Evolutionary conservation across 2,329 filamentous ascomycete species (phyloP).

Genomic region (Apiospora rasikravindrae): DNA sequence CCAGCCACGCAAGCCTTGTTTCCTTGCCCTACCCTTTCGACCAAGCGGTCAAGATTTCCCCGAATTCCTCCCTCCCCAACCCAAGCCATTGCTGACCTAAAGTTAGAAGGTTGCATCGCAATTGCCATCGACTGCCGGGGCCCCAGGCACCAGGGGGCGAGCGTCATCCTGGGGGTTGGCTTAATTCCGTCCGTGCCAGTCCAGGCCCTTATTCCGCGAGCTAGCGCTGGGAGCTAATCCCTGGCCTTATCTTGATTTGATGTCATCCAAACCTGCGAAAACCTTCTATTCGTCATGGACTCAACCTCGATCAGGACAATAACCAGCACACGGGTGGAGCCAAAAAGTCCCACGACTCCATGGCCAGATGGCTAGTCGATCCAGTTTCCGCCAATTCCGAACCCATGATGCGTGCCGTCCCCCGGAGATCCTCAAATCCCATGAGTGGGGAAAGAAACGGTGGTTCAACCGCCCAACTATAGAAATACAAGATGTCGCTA

Average conservation of each 20-base stretch:
- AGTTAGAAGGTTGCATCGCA: neutral
- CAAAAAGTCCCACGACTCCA: neutral
- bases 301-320: neutral
- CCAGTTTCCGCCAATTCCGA: neutral
- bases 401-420: neutral
- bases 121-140: neutral
- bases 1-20: too few relatives aligned
- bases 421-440: neutral
- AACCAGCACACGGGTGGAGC: neutral
- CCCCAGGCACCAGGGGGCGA: neutral
- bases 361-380: neutral
- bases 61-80: neutral
- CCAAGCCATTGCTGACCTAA: neutral
- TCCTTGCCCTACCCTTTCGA: too few relatives aligned
- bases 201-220: slow-evolving; percentile 1
- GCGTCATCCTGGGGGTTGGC: neutral
- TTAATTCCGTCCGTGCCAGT: neutral
- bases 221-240: neutral
- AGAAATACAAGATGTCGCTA: neutral
- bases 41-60: neutral
- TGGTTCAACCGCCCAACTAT: neutral
- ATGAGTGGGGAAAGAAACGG: neutral
- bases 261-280: neutral
- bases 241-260: neutral
- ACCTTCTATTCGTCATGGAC: neutral